These are phyloP conservation scores for Cucurbita argyrosperma DNA, from an alignment of 306 rosid genomes.

Conservation along the genomic window DNA sequence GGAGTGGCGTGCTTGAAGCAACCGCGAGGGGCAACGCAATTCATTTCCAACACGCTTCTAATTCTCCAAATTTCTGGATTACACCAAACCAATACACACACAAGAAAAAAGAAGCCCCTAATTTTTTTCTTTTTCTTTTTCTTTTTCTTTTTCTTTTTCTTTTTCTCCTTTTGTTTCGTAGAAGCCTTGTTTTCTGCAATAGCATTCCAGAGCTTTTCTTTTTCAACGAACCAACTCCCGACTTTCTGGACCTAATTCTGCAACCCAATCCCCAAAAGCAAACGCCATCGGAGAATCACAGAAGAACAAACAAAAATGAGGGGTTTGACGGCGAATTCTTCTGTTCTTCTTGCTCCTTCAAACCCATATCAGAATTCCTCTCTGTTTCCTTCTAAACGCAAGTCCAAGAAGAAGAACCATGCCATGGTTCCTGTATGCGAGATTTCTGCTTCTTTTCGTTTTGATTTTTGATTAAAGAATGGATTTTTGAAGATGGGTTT, in stretches of 20 bases:
- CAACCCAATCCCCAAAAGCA: too few species aligned
- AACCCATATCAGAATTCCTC: neutral
- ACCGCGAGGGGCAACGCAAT: slow-evolving; percentile 16
- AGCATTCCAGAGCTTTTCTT: neutral
- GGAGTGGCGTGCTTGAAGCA: slow-evolving; percentile 15
- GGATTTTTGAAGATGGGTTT: neutral
- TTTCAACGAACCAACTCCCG: neutral
- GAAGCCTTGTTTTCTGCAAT: neutral
- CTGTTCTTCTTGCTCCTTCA: slow-evolving; percentile 35
- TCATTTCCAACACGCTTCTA: slow-evolving; percentile 26
- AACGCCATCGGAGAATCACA: neutral
- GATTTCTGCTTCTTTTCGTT: neutral
- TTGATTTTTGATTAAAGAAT: neutral
- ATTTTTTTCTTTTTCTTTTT: neutral
- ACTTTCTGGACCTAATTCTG: neutral
- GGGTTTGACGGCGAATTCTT: slow-evolving; percentile 28
- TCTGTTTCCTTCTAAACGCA: slow-evolving; percentile 15
- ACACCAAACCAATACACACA: neutral
- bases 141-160: neutral
- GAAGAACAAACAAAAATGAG: slow-evolving; percentile 17
- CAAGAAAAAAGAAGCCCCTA: neutral
- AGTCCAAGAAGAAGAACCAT: slow-evolving; percentile 30
- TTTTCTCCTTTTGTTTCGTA: neutral
- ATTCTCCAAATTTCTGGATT: neutral
- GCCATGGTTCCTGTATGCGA: slow-evolving; percentile 41